Evolutionary conservation across 805 yeast species (phyloP), one percentile per base, ranked within the genome.

Genomic region (Yarrowia keelungensis): DNA sequence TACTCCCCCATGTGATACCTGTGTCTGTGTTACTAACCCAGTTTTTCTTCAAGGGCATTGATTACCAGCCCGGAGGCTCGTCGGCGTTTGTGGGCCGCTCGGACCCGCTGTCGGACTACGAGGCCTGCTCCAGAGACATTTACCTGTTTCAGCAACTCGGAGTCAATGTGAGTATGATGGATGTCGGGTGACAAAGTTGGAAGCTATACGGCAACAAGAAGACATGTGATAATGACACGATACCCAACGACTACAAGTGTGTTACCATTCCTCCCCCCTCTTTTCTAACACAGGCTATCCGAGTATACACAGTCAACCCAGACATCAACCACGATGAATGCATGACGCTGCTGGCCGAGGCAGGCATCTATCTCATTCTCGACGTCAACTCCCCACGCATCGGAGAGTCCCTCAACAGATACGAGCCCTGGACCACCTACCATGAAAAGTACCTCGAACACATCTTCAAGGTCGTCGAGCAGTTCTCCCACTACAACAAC

Each of bases 11-110:
- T 5, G n/a, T 42, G 65, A 45, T 46, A 45, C 53, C 53, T 35
- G 32, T 61, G 32, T 38, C 47, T 62, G 43, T 39, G 67, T 59
- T 43, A 59, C 67, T 62, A 62, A 62, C 67, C 12, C 54, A 62
- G 67, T 62, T 62, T 39, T 62, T 62, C 38, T 39, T 62, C 43
- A 62, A 62, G 49, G 98, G 98, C 72, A 91, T 93, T 22, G 98
- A 91, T 78, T 93, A 93, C 79, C 98, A 93, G 77, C 97, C 97
- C 0, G 97, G 97, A 69, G 97, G 97, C 8, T 89, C 97, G 2
- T 90, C 97, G 14, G 85, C 89, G 71, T 81, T 89, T 71, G 46
- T 38, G 38, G 67, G 67, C 11, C 46, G 46, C 4, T 83, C 87
- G 4, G 98, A 94, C 77, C 96, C 98, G 1, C 81, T 94, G 74